A percentile compares a stretch with the other conserved stretches of the same genome.
phyloP scores from a whole-genome alignment of 2,329 filamentous ascomycete genomes.

The Colletotrichum ledebouriae region DNA sequence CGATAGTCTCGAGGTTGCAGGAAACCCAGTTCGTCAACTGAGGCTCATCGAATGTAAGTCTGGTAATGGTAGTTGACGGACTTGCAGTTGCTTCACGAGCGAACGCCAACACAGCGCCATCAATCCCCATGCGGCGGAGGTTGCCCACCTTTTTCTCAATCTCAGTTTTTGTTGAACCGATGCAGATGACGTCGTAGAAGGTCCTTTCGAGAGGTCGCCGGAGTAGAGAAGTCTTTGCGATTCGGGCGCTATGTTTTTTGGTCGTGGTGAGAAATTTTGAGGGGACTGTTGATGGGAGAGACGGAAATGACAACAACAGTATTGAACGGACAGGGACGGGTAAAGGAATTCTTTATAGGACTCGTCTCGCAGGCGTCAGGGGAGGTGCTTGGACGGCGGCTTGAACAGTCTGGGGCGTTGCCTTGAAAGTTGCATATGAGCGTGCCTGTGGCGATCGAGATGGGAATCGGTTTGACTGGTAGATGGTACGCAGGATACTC shows the following conservation, averaged over 20 bases:
- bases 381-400: neutral
- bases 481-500: neutral
- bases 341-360: neutral
- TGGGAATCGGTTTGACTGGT: neutral
- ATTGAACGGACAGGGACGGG: neutral
- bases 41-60: neutral
- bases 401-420: neutral
- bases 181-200: constrained; percentile 6
- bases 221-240: neutral
- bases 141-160: neutral
- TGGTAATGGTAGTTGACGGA: neutral
- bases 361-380: neutral
- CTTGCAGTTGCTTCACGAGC: constrained; percentile 3
- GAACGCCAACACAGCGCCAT: neutral
- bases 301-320: neutral
- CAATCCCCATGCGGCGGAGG: constrained; percentile 12
- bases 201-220: neutral
- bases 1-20: constrained; percentile 3
- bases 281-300: neutral
- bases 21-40: constrained; percentile 2
- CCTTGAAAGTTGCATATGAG: constrained; percentile 5
- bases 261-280: neutral
- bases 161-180: neutral
- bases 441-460: neutral
- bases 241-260: neutral